Evolutionary conservation across 768 basidiomycete genomes (phyloP).

Genomic region (Coprinellus micaceus): DNA sequence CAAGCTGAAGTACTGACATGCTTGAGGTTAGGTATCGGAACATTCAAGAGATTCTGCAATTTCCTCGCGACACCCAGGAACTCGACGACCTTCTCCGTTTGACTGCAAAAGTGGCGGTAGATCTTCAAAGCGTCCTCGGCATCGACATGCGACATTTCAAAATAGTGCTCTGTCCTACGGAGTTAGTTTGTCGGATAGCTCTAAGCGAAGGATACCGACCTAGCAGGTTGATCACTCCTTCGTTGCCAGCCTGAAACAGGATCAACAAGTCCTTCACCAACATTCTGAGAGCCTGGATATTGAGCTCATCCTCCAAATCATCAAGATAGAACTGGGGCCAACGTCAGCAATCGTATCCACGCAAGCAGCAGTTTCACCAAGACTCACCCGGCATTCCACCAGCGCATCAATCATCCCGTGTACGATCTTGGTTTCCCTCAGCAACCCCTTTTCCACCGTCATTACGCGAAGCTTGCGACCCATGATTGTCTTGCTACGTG

Average conservation of each 20-base stretch:
- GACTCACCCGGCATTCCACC: constrained; percentile 80
- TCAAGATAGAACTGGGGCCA: constrained; percentile 97
- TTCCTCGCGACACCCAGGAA: constrained; percentile 91
- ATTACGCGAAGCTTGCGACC: constrained; percentile 85
- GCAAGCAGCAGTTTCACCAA: background rate
- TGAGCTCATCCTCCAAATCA: constrained; percentile 88
- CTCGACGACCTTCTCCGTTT: constrained; percentile 90
- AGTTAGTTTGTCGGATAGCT: constrained; percentile 23
- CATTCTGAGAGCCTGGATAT: constrained; percentile 84
- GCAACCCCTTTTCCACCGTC: constrained; percentile 92
- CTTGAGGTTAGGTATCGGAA: constrained; percentile 90
- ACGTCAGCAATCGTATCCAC: too few species aligned
- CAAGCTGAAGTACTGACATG: constrained; percentile 50
- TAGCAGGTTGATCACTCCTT: constrained; percentile 82
- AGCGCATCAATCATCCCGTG: constrained; percentile 87
- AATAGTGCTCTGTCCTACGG: constrained; percentile 77
- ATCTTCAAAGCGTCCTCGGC: constrained; percentile 79
- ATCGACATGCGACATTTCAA: constrained; percentile 96
- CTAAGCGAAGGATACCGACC: constrained; percentile 41
- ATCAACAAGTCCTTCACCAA: constrained; percentile 94
- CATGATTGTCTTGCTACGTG: constrained; percentile 71
- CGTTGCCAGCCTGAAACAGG: constrained; percentile 93
- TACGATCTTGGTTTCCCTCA: constrained; percentile 88
- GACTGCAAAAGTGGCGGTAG: constrained; percentile 92
- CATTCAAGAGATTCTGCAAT: constrained; percentile 87